These are phyloP conservation scores for Nakazawaea peltata DNA, from an alignment of 805 yeast genomes.

Conservation along the genomic window DNA sequence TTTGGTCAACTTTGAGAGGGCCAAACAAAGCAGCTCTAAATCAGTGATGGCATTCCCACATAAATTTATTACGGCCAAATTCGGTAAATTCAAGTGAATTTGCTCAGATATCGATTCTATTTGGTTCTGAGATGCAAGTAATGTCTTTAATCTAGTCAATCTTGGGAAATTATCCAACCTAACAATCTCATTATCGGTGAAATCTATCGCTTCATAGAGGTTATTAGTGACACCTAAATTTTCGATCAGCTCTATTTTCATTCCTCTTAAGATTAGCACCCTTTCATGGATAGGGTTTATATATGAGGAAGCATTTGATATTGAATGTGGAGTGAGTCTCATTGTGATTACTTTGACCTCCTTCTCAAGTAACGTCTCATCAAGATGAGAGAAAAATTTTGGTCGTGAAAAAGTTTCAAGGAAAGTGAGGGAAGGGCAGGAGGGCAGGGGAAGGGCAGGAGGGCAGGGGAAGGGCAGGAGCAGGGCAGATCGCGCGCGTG, in stretches of 20 bases:
- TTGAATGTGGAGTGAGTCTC: slow-evolving; percentile 47
- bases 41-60: slow-evolving; percentile 40
- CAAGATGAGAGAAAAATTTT: too few species aligned
- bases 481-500: too few species aligned
- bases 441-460: too few species aligned
- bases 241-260: slow-evolving; percentile 34
- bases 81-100: slow-evolving; percentile 29
- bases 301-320: slow-evolving; percentile 43
- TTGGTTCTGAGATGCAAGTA: slow-evolving; percentile 59
- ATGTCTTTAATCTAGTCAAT: slow-evolving; percentile 33
- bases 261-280: slow-evolving; percentile 31
- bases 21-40: slow-evolving; percentile 21
- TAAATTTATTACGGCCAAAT: slow-evolving; percentile 44
- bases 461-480: too few species aligned
- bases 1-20: slow-evolving; percentile 29
- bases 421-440: too few species aligned
- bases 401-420: too few species aligned
- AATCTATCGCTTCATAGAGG: slow-evolving; percentile 51
- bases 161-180: slow-evolving; percentile 43
- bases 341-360: slow-evolving; percentile 19
- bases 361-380: too few species aligned
- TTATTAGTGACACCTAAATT: slow-evolving; percentile 32
- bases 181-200: slow-evolving; percentile 67
- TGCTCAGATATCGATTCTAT: slow-evolving; percentile 34
- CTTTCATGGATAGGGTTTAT: slow-evolving; percentile 37